A percentile compares a stretch with the other conserved stretches of the same genome.
Evolutionary conservation across 2,329 filamentous ascomycete genomes (phyloP).

Genomic region (Colletotrichum sp.): DNA sequence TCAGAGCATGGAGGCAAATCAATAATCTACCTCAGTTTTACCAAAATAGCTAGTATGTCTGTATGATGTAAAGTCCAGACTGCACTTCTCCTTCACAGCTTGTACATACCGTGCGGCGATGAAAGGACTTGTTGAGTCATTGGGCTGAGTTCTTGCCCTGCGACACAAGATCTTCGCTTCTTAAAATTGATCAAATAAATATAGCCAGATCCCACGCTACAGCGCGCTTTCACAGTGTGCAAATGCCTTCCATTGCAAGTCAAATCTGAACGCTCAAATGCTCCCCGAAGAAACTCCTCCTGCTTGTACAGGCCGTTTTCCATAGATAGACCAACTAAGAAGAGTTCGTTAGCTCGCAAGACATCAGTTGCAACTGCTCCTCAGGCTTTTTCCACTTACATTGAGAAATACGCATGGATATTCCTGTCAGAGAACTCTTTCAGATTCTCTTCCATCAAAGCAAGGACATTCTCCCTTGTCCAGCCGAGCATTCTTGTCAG

Average conservation of each 20-base stretch:
- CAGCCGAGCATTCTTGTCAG: constrained; percentile 29
- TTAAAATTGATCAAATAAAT: neutral
- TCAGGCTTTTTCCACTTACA: neutral
- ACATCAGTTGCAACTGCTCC: neutral
- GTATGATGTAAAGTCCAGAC: neutral
- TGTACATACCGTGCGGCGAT: neutral
- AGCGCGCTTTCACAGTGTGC: neutral
- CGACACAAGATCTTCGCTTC: neutral
- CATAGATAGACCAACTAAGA: neutral
- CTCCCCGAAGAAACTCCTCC: neutral
- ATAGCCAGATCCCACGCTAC: neutral
- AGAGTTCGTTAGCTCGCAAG: neutral
- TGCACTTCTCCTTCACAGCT: neutral
- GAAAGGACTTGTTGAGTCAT: neutral
- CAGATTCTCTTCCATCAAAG: constrained; percentile 26
- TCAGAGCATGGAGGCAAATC: neutral
- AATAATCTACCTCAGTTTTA: neutral
- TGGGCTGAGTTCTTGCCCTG: neutral
- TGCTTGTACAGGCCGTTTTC: neutral
- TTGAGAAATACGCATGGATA: constrained; percentile 24
- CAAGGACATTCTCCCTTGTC: constrained; percentile 25
- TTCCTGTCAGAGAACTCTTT: constrained; percentile 26
- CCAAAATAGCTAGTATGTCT: neutral
- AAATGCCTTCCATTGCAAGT: neutral
- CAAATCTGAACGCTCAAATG: neutral